phyloP scores from a whole-genome alignment of 108 stramenopile species.

The Fragilariopsis cylindrus region DNA sequence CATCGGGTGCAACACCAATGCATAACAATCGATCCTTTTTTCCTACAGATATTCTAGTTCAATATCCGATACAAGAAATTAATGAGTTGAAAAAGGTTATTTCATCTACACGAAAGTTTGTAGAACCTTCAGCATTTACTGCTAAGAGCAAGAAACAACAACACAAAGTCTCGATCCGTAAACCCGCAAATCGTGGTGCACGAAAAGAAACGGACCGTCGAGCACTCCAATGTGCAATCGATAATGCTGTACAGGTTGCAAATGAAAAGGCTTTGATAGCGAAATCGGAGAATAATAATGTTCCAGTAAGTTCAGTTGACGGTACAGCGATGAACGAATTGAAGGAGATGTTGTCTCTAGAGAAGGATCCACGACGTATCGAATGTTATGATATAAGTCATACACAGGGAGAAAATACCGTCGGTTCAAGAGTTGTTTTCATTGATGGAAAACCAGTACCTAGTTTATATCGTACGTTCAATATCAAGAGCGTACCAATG shows the following conservation, averaged over 20 bases:
- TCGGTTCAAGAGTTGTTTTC: constrained; percentile 72
- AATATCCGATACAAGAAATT: constrained; percentile 32
- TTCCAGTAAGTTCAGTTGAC: constrained; percentile 32
- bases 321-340: constrained; percentile 48
- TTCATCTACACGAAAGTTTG: constrained; percentile 16
- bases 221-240: constrained; percentile 52
- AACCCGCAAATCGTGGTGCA: constrained; percentile 31
- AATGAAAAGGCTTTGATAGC: constrained; percentile 10
- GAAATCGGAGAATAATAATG: neutral
- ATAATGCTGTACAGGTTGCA: constrained; percentile 47
- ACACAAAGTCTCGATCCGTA: constrained; percentile 26
- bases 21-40: constrained; percentile 37
- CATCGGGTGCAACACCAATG: constrained; percentile 35
- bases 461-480: constrained; percentile 61
- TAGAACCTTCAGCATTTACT: constrained; percentile 11
- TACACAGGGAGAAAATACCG: constrained; percentile 59
- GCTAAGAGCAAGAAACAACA: constrained; percentile 12
- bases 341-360: constrained; percentile 39
- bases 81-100: constrained; percentile 36
- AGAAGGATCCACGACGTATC: constrained; percentile 45
- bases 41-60: constrained; percentile 51
- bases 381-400: constrained; percentile 85
- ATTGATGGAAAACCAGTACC: constrained; percentile 55
- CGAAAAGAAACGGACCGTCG: constrained; percentile 40
- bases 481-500: constrained; percentile 49